Evolutionary conservation across 2,329 filamentous ascomycete genomes (phyloP).

Genomic region (Penicillium sp.): DNA sequence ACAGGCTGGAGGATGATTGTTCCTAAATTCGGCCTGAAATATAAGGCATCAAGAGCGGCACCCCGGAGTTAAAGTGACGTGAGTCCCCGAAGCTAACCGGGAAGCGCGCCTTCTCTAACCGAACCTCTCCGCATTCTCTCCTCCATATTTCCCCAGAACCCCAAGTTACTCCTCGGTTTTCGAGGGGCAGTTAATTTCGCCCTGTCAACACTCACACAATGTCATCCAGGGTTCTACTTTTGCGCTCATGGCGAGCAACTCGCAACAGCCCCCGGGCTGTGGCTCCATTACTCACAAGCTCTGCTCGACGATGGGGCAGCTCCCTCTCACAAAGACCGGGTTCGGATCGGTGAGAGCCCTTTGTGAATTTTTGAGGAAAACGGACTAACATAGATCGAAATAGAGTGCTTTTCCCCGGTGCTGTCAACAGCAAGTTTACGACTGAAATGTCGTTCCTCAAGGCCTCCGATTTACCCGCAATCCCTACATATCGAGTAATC

Average conservation of each 20-base stretch:
- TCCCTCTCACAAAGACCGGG: constrained; percentile 60
- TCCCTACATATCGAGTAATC: constrained; percentile 89
- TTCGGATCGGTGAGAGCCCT: constrained; percentile 57
- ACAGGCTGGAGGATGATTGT: no score
- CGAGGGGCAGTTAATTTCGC: not conserved
- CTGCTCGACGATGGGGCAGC: constrained; percentile 49
- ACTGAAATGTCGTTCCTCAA: constrained; percentile 74
- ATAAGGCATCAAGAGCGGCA: no score
- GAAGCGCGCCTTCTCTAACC: constrained; percentile 31
- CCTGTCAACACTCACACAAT: constrained; percentile 2
- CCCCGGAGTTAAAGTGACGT: not conserved
- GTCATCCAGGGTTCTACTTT: constrained; percentile 21
- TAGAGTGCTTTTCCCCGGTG: constrained; percentile 80
- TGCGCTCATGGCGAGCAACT: constrained; percentile 10
- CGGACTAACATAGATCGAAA: constrained; percentile 15
- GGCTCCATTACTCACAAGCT: not conserved
- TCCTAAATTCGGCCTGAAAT: no score
- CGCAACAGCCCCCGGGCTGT: constrained; percentile 4
- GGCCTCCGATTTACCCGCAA: constrained; percentile 70
- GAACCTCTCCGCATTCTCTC: constrained; percentile 13
- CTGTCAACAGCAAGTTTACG: constrained; percentile 91
- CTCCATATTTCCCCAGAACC: constrained; percentile 17
- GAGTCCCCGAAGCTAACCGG: constrained; percentile 24
- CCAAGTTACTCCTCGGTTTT: constrained; percentile 3
- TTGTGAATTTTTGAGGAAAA: not conserved